Evolutionary conservation across 495 filamentous ascomycete genomes (phyloP).

Genomic region (Podospora fimiseda): DNA sequence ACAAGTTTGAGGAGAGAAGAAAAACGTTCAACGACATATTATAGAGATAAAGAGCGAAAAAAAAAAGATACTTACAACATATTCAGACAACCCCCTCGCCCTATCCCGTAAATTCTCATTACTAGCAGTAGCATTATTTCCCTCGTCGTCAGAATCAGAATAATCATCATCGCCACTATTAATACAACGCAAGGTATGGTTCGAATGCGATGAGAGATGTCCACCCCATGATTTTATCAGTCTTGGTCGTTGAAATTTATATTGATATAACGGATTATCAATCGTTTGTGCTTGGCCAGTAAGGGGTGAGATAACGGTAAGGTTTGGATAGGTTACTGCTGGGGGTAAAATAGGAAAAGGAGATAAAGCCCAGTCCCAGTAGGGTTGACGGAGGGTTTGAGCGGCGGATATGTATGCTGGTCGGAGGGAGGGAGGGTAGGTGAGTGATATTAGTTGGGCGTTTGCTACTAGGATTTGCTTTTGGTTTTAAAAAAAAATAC

Average conservation of each 20-base stretch:
- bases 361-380: conserved; percentile 42
- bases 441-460: conserved; percentile 28
- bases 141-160: too few species aligned
- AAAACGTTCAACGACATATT: background rate
- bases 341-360: conserved; percentile 24
- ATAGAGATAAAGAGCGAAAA: background rate
- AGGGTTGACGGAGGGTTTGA: conserved; percentile 31
- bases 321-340: conserved; percentile 19
- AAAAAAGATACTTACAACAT: too few species aligned
- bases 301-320: conserved; percentile 32
- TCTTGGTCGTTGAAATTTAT: too few species aligned
- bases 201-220: too few species aligned
- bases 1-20: background rate
- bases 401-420: conserved; percentile 30
- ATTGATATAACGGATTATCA: too few species aligned
- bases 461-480: conserved; percentile 40
- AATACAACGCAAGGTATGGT: too few species aligned
- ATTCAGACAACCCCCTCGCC: too few species aligned
- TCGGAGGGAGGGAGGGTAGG: conserved; percentile 23
- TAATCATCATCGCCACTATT: too few species aligned
- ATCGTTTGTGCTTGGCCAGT: too few species aligned
- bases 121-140: too few species aligned
- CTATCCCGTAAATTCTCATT: too few species aligned
- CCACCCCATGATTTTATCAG: too few species aligned
- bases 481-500: background rate